Evolutionary conservation across 345 rosid species (phyloP), one percentile per base, ranked within the genome.

Genomic region (Dipteronia dyeriana): DNA sequence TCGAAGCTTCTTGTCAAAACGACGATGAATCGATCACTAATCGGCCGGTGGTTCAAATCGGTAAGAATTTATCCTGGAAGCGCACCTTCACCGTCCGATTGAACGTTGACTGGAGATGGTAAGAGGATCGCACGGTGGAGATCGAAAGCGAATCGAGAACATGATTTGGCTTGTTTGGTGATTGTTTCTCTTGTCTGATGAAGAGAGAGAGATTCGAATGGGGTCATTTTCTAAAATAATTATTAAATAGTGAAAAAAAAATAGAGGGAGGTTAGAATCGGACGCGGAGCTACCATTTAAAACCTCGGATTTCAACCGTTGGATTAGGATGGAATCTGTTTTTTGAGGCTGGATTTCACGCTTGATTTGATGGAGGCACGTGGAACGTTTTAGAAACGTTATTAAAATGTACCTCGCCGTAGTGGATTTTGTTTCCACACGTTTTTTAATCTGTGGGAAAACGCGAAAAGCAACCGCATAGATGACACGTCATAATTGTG

Each of bases 1-100:
- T 7, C 53, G 8, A 26, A 45, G 64, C 17, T 62, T 13, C 29
- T 34, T 25, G 17, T 10, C 12, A 64, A 16, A 3, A 53, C 7
- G 57, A 53, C n/a, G 11, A 19, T 17, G 19, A 16, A 29, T 64
- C 1, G 68, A 34, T n/a, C n/a, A 53, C 11, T 39, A 59, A 76
- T 38, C 67, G 13, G 29, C 45, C 26, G 56, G 22, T 51, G 74
- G 3, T 31, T 64, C 17, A 59, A 70, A 74, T 67, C 70, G 57
- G 26, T 17, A 10, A 63, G 13, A 53, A 13, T 54, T 64, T 68
- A 31, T 17, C 47, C 71, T 43, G 61, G 10, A 56, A 71, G 19
- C 11, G 49, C 10, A 63, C 79, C 79, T 70, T n/a, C 12, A 68
- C 67, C 57, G 66, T 68, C 53, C 38, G 73, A 74, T 68, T 19